Percentiles rank a stretch among this genome's conserved stretches.
Conservation (phyloP, 2,329 filamentous ascomycete genomes). For the Zymoseptoria pseudotritici region DNA sequence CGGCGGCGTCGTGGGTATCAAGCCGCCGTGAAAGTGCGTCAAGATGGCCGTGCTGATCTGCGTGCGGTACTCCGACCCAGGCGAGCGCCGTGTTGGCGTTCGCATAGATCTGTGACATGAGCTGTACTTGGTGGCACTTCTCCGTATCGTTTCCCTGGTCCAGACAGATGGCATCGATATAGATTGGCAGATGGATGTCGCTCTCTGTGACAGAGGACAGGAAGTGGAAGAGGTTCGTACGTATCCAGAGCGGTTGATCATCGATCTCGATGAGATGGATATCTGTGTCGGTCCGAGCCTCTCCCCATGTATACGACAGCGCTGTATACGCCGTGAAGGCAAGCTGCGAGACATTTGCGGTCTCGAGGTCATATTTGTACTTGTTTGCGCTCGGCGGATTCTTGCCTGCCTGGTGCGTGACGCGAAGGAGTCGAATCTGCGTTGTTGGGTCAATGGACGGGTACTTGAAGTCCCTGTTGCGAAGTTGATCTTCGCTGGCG, state of each 20-base stretch:
- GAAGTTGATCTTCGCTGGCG: not conserved
- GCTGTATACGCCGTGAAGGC: not conserved
- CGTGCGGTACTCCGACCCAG: not conserved
- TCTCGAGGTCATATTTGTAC: not conserved
- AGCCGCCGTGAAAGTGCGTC: not conserved
- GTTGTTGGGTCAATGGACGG: not conserved
- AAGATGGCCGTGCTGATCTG: not conserved
- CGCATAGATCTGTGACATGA: not conserved
- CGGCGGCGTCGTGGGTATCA: not conserved
- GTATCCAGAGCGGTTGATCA: not conserved
- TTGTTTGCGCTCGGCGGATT: not conserved
- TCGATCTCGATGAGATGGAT: not conserved
- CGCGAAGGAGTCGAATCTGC: not conserved
- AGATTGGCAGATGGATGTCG: not conserved
- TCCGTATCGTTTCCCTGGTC: constrained; percentile 1
- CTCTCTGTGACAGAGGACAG: not conserved
- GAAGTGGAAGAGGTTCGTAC: not conserved
- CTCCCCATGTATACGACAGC: constrained; percentile 1
- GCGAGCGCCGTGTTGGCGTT: not conserved
- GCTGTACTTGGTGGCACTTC: not conserved
- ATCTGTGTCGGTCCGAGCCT: not conserved
- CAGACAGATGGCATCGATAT: constrained; percentile 1
- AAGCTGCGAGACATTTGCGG: not conserved
- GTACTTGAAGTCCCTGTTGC: not conserved
- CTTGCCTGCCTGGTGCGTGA: too few species aligned